Evolutionary conservation across 2,329 filamentous ascomycete genomes (phyloP).

Genomic region (Phaeoacremonium minimum): DNA sequence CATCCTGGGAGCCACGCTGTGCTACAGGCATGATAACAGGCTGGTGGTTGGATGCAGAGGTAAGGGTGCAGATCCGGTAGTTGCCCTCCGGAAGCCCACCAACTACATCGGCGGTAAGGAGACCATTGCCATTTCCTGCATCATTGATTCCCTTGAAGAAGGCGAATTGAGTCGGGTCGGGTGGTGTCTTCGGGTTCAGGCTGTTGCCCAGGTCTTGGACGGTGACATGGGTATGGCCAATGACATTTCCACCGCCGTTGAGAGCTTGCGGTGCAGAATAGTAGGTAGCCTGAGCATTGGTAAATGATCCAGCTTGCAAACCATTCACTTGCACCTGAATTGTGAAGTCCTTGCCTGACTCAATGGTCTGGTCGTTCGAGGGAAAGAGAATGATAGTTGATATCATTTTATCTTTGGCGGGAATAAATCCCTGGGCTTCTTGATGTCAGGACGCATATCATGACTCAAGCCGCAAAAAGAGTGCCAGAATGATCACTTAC

Average conservation of each 20-base stretch:
- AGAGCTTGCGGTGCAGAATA: slow-evolving; percentile 56
- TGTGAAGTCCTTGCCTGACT: slow-evolving; percentile 43
- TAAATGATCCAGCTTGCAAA: slow-evolving; percentile 53
- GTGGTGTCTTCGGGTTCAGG: slow-evolving; percentile 45
- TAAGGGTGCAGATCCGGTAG: slow-evolving; percentile 33
- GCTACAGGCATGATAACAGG: slow-evolving; percentile 31
- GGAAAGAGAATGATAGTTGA: slow-evolving; percentile 52
- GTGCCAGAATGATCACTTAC: slow-evolving; percentile 32
- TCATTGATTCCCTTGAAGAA: slow-evolving; percentile 31
- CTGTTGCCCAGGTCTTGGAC: slow-evolving; percentile 50
- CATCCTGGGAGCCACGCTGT: slow-evolving; percentile 33
- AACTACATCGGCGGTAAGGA: slow-evolving; percentile 21
- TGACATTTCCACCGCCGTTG: slow-evolving; percentile 41
- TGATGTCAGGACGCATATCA: slow-evolving; percentile 12
- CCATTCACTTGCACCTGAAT: slow-evolving; percentile 47
- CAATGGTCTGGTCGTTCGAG: slow-evolving; percentile 43
- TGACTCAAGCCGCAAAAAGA: neutral
- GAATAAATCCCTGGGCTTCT: slow-evolving; percentile 56
- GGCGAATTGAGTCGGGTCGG: slow-evolving; percentile 43
- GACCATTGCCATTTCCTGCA: slow-evolving; percentile 23
- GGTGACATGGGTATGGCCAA: slow-evolving; percentile 58
- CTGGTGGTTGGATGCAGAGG: slow-evolving; percentile 29
- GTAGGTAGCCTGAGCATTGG: slow-evolving; percentile 56
- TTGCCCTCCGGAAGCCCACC: slow-evolving; percentile 29
- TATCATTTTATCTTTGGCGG: slow-evolving; percentile 49